Conservation (phyloP, 2,329 filamentous ascomycete genomes). For the Westerdykella sp. region DNA sequence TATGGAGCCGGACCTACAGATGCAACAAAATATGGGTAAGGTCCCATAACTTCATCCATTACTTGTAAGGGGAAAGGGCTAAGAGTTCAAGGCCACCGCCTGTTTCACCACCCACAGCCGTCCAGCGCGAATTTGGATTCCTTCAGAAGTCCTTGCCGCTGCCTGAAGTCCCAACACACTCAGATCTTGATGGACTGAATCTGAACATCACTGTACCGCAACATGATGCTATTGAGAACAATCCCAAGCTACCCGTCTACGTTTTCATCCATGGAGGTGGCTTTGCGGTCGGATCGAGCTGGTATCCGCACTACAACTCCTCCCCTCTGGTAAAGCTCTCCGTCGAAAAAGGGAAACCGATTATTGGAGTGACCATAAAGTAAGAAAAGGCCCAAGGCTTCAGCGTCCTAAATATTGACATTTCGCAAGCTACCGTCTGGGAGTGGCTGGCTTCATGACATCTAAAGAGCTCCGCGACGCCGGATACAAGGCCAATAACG, state of each 20-base stretch:
- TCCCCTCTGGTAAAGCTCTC: conserved; percentile 43
- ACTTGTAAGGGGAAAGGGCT: background rate
- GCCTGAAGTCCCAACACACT: conserved; percentile 34
- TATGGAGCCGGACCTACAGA: conserved; percentile 20
- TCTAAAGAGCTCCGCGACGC: conserved; percentile 44
- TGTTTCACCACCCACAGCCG: conserved; percentile 37
- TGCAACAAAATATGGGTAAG: conserved; percentile 34
- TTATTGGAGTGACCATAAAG: conserved; percentile 41
- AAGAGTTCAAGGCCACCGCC: conserved; percentile 22
- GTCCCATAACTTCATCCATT: background rate
- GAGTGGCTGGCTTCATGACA: conserved; percentile 36
- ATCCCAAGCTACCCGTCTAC: conserved; percentile 44
- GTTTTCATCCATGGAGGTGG: conserved; percentile 52
- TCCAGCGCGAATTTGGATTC: conserved; percentile 43
- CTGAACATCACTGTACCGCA: conserved; percentile 47
- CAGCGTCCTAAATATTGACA: background rate
- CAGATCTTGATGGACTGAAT: conserved; percentile 47
- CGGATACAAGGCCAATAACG: conserved; percentile 35
- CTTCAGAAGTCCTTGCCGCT: conserved; percentile 45
- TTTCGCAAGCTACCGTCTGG: conserved; percentile 25
- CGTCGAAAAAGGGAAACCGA: conserved; percentile 39
- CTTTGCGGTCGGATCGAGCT: conserved; percentile 45
- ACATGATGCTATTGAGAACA: conserved; percentile 14
- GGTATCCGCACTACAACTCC: conserved; percentile 49
- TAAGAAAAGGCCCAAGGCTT: conserved; percentile 32